Evolutionary conservation across 2,329 filamentous ascomycete genomes (phyloP).

Genomic region (Sclerotinia spermophila): DNA sequence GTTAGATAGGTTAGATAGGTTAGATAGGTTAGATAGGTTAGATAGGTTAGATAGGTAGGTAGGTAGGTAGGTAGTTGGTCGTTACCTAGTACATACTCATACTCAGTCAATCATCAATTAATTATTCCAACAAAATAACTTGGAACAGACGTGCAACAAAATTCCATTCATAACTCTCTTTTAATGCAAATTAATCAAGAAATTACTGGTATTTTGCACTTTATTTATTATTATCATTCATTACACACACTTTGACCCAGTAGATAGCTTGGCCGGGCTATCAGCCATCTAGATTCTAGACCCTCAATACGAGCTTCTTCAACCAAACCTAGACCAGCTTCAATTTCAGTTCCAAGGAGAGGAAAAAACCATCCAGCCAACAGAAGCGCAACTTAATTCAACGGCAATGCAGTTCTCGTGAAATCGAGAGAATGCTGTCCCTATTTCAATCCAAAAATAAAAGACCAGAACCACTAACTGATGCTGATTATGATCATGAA

Average conservation of each 20-base stretch:
- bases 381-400: not conserved
- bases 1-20: not conserved
- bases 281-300: not conserved
- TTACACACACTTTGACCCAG: not conserved
- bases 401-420: conserved; percentile 15
- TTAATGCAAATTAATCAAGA: not conserved
- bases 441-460: conserved; percentile 16
- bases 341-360: not conserved
- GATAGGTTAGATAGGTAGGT: not conserved
- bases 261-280: not conserved
- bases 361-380: not conserved
- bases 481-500: conserved; percentile 65
- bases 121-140: conserved; percentile 13
- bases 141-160: conserved; percentile 19
- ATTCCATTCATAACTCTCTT: not conserved
- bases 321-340: not conserved
- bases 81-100: not conserved
- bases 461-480: conserved; percentile 50
- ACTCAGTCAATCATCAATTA: not conserved
- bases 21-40: not conserved
- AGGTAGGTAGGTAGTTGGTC: not conserved
- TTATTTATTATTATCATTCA: not conserved
- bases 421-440: conserved; percentile 17
- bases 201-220: not conserved
- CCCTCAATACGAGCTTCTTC: not conserved